Conservation (phyloP, 108 stramenopile genomes). For the Cylindrotheca fusiformis region DNA sequence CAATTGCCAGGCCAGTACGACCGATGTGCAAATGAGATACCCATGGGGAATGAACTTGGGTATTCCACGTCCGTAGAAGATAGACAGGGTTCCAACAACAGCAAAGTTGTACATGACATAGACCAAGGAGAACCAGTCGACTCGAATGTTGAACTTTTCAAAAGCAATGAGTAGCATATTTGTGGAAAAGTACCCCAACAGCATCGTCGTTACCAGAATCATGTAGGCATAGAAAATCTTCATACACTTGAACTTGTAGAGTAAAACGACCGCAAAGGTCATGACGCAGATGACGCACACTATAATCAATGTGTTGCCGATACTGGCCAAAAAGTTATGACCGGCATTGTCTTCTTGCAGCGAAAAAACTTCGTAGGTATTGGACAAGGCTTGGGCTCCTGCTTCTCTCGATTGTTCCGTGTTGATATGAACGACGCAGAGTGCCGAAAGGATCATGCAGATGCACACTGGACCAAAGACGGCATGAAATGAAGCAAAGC, state of each 20-base stretch:
- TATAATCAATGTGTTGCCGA: constrained; percentile 93
- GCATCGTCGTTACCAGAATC: constrained; percentile 70
- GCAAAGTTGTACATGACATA: constrained; percentile 93
- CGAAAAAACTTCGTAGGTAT: constrained; percentile 55
- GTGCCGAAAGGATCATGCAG: constrained; percentile 75
- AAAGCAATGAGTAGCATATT: constrained; percentile 70
- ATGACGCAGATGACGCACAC: constrained; percentile 78
- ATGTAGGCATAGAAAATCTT: constrained; percentile 87
- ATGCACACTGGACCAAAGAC: constrained; percentile 46
- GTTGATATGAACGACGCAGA: constrained; percentile 61
- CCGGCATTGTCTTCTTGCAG: constrained; percentile 48
- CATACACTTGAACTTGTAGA: constrained; percentile 91
- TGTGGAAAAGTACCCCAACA: constrained; percentile 84
- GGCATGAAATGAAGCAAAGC: constrained; percentile 66
- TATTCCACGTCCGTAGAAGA: constrained; percentile 93
- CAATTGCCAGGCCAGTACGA: constrained; percentile 95
- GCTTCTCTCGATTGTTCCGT: constrained; percentile 55
- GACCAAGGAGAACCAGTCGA: constrained; percentile 83
- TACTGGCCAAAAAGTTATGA: constrained; percentile 58
- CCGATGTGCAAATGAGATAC: constrained; percentile 86
- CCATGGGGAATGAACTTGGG: constrained; percentile 83
- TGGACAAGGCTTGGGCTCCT: constrained; percentile 50
- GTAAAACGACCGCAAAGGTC: constrained; percentile 88
- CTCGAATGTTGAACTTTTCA: constrained; percentile 54
- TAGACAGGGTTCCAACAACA: constrained; percentile 80